phyloP scores from a whole-genome alignment of 495 filamentous ascomycete species.

The Staphylotrichum longicolle region DNA sequence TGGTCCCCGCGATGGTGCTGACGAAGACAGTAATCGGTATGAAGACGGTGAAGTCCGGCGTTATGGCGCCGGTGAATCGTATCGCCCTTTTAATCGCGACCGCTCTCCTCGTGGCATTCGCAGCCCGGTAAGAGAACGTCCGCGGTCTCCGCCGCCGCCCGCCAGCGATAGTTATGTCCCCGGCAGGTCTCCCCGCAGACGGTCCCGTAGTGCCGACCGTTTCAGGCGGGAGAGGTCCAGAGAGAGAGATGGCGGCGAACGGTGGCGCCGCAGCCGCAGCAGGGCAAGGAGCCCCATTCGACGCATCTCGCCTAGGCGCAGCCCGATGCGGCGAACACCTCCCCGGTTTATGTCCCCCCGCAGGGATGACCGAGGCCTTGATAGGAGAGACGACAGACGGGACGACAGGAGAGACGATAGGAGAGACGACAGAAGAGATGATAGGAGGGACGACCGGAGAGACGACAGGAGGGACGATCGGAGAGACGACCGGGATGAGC shows the following conservation, averaged over 20 bases:
- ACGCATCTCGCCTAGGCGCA: constrained; percentile 40
- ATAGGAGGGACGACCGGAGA: constrained; percentile 14
- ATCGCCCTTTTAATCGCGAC: constrained; percentile 50
- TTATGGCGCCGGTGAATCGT: constrained; percentile 58
- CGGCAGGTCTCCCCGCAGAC: constrained; percentile 36
- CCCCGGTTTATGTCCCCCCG: constrained; percentile 45
- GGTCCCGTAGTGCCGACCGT: constrained; percentile 35
- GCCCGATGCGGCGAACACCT: constrained; percentile 32
- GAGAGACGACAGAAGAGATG: constrained; percentile 18
- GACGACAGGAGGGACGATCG: constrained; percentile 20
- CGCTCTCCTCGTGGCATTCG: constrained; percentile 46
- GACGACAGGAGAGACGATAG: constrained; percentile 17
- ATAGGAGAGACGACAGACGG: constrained; percentile 15
- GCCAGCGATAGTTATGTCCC: constrained; percentile 40
- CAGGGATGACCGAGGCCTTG: constrained; percentile 33
- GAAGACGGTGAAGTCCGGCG: constrained; percentile 56
- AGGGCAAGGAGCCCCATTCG: constrained; percentile 39
- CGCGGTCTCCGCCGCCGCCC: constrained; percentile 34
- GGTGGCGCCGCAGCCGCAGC: constrained; percentile 42
- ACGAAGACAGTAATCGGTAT: constrained; percentile 34
- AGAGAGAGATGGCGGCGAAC: constrained; percentile 36
- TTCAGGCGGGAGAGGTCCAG: constrained; percentile 41
- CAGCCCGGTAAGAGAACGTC: constrained; percentile 43
- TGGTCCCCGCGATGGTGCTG: neutral
- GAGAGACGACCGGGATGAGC: constrained; percentile 16